Conservation (phyloP, 179 eudicot genomes). For the Gypsophila paniculata region DNA sequence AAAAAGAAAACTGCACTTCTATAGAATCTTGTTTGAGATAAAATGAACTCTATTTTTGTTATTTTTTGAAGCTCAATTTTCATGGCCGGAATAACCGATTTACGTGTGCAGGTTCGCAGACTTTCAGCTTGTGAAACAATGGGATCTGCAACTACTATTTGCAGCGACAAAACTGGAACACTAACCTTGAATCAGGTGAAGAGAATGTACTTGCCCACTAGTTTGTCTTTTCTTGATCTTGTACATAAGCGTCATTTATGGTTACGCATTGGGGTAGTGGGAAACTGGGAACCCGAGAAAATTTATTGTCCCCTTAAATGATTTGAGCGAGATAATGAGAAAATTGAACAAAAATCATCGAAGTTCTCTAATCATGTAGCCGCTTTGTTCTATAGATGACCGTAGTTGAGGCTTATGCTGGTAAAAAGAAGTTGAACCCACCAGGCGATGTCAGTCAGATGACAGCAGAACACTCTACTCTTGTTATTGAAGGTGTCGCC, state of each 20-base stretch:
- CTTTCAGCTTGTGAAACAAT: slow-evolving; percentile 98
- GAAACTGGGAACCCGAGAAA: neutral
- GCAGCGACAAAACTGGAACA: slow-evolving; percentile 98
- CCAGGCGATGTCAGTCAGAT: slow-evolving; percentile 48
- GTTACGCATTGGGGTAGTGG: neutral
- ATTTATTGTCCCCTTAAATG: neutral
- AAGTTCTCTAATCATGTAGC: slow-evolving; percentile 6
- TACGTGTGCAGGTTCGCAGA: slow-evolving; percentile 68
- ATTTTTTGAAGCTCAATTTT: neutral
- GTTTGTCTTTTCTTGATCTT: slow-evolving; percentile 1
- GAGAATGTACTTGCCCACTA: neutral
- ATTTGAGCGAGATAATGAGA: neutral
- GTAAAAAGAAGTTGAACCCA: slow-evolving; percentile 53
- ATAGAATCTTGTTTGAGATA: no score
- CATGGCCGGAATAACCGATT: slow-evolving; percentile 3
- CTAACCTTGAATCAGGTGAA: slow-evolving; percentile 83
- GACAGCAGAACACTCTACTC: slow-evolving; percentile 39
- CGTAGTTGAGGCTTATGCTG: slow-evolving; percentile 81
- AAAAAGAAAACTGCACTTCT: no score
- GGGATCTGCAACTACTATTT: slow-evolving; percentile 98
- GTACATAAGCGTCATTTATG: neutral
- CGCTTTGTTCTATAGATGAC: slow-evolving; percentile 56
- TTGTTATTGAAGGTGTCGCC: slow-evolving; percentile 72
- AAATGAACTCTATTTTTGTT: no score
- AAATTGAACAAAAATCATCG: slow-evolving; percentile 1